These are phyloP conservation scores for Penicillium brevicompactum DNA, from an alignment of 2,329 filamentous ascomycete genomes.

Conservation along the genomic window DNA sequence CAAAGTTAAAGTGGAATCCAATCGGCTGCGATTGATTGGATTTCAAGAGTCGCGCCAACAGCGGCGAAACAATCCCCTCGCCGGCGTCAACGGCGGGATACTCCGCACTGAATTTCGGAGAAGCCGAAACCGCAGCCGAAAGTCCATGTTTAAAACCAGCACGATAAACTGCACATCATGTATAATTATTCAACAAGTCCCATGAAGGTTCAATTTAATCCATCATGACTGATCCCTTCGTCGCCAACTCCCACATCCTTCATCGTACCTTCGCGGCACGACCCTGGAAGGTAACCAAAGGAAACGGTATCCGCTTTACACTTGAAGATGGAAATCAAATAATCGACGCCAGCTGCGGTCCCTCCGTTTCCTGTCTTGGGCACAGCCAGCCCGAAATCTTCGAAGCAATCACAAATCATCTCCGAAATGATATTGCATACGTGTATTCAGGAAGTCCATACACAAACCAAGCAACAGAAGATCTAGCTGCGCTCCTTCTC, in stretches of 20 bases:
- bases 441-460: constrained; percentile 47
- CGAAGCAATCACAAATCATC: constrained; percentile 45
- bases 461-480: constrained; percentile 44
- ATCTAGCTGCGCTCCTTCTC: constrained; percentile 42
- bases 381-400: constrained; percentile 48
- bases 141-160: not conserved
- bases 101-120: not conserved
- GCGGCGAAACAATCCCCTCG: not conserved
- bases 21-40: not conserved
- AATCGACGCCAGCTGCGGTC: constrained; percentile 51
- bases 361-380: constrained; percentile 52
- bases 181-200: not conserved
- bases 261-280: constrained; percentile 13
- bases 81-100: constrained; percentile 10
- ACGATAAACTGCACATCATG: not conserved
- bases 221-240: constrained; percentile 13
- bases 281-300: constrained; percentile 23
- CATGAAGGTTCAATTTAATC: not conserved
- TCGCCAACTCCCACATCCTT: constrained; percentile 14
- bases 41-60: not conserved
- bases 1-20: no score
- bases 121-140: not conserved
- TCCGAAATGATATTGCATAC: constrained; percentile 44
- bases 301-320: constrained; percentile 43
- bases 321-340: constrained; percentile 46